Evolutionary conservation across 169 alveolate species (phyloP).

Genomic region (Besnoitia besnoiti): DNA sequence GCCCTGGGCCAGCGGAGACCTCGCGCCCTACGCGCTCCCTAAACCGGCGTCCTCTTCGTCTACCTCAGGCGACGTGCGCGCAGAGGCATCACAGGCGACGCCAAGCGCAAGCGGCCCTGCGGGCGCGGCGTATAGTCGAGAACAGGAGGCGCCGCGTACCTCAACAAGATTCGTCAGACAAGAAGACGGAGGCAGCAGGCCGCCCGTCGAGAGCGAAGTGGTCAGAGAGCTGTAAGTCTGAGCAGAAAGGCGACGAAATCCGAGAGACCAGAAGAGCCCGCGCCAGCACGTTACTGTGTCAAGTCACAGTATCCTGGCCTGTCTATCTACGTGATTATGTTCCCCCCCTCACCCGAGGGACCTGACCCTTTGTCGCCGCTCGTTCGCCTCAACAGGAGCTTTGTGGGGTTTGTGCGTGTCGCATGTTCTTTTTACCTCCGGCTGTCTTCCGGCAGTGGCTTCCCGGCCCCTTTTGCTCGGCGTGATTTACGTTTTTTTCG

Average conservation of each 20-base stretch:
- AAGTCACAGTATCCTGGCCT: neutral
- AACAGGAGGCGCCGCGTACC: neutral
- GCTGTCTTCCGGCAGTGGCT: neutral
- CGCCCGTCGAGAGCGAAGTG: neutral
- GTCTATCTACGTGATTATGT: too few species aligned
- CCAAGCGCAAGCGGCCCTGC: neutral
- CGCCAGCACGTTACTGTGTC: neutral
- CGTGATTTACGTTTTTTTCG: neutral
- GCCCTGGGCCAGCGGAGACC: constrained; percentile 10
- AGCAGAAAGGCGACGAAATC: neutral
- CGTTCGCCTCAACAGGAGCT: too few species aligned
- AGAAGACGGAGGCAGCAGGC: too few species aligned
- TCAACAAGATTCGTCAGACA: neutral
- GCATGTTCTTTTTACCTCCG: neutral
- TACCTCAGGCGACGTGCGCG: neutral
- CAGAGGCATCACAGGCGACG: neutral
- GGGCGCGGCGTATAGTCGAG: neutral
- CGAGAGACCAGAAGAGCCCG: neutral
- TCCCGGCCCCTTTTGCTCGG: neutral
- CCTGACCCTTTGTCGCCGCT: too few species aligned
- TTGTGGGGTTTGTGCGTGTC: neutral
- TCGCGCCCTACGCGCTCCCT: neutral
- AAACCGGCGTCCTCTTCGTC: neutral
- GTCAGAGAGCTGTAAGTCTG: neutral
- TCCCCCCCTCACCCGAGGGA: too few species aligned